Evolutionary conservation across 129 eudicot genomes (phyloP).

Genomic region (Apium graveolens): DNA sequence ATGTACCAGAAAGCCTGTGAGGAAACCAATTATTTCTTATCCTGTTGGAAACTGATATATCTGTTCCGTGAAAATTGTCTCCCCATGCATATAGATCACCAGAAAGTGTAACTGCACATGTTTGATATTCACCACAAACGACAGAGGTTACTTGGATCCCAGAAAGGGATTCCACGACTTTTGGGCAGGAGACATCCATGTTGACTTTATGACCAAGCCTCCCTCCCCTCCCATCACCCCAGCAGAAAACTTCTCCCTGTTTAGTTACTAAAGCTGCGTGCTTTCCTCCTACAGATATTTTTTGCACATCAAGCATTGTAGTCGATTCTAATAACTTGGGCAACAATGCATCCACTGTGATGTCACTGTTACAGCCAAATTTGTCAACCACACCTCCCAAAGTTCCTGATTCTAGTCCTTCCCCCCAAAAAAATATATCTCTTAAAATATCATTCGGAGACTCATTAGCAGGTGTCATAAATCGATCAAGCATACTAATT

Average conservation of each 20-base stretch:
- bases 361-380: slow-evolving; percentile 5
- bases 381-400: slow-evolving; percentile 25
- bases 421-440: slow-evolving; percentile 62
- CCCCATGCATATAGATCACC: slow-evolving; percentile 67
- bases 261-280: slow-evolving; percentile 45
- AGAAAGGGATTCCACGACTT: slow-evolving; percentile 38
- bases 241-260: slow-evolving; percentile 55
- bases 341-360: slow-evolving; percentile 28
- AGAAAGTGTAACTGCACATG: slow-evolving; percentile 40
- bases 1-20: slow-evolving; percentile 31
- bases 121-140: slow-evolving; percentile 56
- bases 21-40: slow-evolving; percentile 41
- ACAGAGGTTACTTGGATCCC: slow-evolving; percentile 35
- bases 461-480: slow-evolving; percentile 20
- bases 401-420: slow-evolving; percentile 32
- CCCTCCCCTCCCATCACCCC: slow-evolving; percentile 58
- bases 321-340: slow-evolving; percentile 49
- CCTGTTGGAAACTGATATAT: slow-evolving; percentile 7
- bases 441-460: slow-evolving; percentile 16
- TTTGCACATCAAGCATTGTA: slow-evolving; percentile 43
- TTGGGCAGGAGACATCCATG: slow-evolving; percentile 28
- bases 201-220: slow-evolving; percentile 35
- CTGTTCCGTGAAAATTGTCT: slow-evolving; percentile 24
- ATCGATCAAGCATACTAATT: slow-evolving; percentile 14
- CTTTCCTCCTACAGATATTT: slow-evolving; percentile 32